These are phyloP conservation scores for Brassica cretica DNA, from an alignment of 345 rosid species.

Conservation along the genomic window DNA sequence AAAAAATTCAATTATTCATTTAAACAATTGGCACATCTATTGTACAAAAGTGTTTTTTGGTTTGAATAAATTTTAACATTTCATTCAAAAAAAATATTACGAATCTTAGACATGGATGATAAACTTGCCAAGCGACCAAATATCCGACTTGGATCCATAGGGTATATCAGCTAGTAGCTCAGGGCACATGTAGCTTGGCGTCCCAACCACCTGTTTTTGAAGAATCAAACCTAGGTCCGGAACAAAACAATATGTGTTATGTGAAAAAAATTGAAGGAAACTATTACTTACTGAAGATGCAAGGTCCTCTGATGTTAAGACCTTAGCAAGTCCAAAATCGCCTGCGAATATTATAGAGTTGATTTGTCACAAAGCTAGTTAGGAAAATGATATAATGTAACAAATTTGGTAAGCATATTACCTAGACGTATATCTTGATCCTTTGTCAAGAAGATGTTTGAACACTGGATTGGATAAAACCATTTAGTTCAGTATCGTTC, in stretches of 20 bases:
- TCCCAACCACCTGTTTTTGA: slow-evolving; percentile 85
- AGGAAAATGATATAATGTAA: slow-evolving; percentile 19
- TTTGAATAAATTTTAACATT: no score
- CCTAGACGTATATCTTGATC: slow-evolving; percentile 92
- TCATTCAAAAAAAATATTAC: no score
- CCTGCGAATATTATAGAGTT: slow-evolving; percentile 49
- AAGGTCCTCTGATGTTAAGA: slow-evolving; percentile 95
- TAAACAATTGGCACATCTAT: no score
- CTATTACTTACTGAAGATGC: slow-evolving; percentile 80
- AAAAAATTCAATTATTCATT: no score
- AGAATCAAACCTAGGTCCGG: slow-evolving; percentile 13
- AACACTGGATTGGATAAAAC: slow-evolving; percentile 59
- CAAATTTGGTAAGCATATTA: slow-evolving; percentile 42
- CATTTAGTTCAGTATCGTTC: slow-evolving; percentile 5
- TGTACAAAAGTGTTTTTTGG: no score
- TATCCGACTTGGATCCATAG: slow-evolving; percentile 94
- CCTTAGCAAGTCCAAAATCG: slow-evolving; percentile 98
- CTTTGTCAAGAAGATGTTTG: slow-evolving; percentile 95
- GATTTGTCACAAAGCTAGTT: slow-evolving; percentile 18
- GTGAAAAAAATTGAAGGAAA: neutral
- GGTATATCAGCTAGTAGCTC: slow-evolving; percentile 99
- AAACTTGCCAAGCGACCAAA: slow-evolving; percentile 92
- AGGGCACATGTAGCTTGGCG: slow-evolving; percentile 99
- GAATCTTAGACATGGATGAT: slow-evolving; percentile 1
- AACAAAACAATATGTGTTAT: slow-evolving; percentile 1